phyloP scores from a whole-genome alignment of 371 early-diverging fungal species.

The Mortierella sp. region DNA sequence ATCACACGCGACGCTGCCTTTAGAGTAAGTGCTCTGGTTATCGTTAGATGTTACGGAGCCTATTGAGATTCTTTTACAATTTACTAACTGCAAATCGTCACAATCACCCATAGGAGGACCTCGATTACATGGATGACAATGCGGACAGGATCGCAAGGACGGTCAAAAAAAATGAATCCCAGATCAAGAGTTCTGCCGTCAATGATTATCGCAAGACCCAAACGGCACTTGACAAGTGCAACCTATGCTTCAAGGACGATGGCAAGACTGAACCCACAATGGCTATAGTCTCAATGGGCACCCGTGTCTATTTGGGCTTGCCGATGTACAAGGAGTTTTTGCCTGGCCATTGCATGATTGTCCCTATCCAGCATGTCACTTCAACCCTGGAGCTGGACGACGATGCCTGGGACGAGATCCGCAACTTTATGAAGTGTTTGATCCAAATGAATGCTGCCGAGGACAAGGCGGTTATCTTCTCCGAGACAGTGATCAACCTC shows the following conservation, averaged over 20 bases:
- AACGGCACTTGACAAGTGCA: slow-evolving; percentile 78
- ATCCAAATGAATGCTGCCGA: slow-evolving; percentile 86
- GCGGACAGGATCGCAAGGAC: slow-evolving; percentile 83
- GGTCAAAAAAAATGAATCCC: slow-evolving; percentile 71
- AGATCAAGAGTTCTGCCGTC: slow-evolving; percentile 55
- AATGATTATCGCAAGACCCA: slow-evolving; percentile 81
- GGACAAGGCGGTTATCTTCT: slow-evolving; percentile 84
- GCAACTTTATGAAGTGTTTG: slow-evolving; percentile 96
- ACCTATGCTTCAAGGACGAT: slow-evolving; percentile 81
- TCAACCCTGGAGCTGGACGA: slow-evolving; percentile 92
- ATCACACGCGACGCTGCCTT: slow-evolving; percentile 85
- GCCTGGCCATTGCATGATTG: slow-evolving; percentile 92
- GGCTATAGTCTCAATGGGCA: slow-evolving; percentile 86
- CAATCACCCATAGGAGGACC: slow-evolving; percentile 63
- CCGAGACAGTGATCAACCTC: slow-evolving; percentile 88
- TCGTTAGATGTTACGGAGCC: too few relatives aligned
- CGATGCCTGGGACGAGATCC: slow-evolving; percentile 93
- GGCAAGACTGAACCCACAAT: slow-evolving; percentile 71
- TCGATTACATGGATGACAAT: slow-evolving; percentile 95
- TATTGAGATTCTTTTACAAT: neutral
- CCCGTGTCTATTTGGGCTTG: slow-evolving; percentile 85
- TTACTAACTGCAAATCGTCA: neutral
- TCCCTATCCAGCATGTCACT: slow-evolving; percentile 88
- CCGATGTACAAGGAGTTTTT: slow-evolving; percentile 82
- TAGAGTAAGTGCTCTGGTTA: slow-evolving; percentile 52